Conservation (phyloP, 768 basidiomycete genomes). For the Boletellus ananas region DNA sequence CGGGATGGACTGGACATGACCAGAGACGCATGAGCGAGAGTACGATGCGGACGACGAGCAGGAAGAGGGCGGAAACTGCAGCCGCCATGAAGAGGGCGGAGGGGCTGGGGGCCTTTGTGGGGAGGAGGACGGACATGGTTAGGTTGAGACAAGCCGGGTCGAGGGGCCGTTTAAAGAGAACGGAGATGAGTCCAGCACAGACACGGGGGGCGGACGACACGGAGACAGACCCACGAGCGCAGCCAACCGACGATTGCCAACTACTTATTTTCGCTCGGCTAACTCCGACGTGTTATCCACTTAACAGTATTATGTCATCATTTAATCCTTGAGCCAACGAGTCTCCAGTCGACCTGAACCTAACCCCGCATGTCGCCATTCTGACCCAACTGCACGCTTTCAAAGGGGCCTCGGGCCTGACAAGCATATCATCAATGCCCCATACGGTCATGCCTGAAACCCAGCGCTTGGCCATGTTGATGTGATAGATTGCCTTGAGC, state of each 20-base stretch:
- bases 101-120: slow-evolving; percentile 27
- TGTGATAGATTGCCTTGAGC: too few species aligned
- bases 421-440: too few species aligned
- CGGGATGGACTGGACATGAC: slow-evolving; percentile 18
- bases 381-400: too few species aligned
- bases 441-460: too few species aligned
- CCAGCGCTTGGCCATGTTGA: too few species aligned
- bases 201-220: slow-evolving; percentile 6
- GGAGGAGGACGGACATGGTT: slow-evolving; percentile 32
- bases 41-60: slow-evolving; percentile 31
- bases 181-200: slow-evolving; percentile 22
- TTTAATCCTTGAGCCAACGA: too few species aligned
- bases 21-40: slow-evolving; percentile 27
- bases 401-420: too few species aligned
- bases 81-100: slow-evolving; percentile 32
- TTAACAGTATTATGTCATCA: slow-evolving; percentile 16
- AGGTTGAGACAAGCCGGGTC: neutral
- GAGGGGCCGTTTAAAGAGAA: slow-evolving; percentile 19
- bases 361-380: too few species aligned
- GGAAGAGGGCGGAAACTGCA: slow-evolving; percentile 23
- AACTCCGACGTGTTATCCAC: slow-evolving; percentile 21
- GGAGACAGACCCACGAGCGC: slow-evolving; percentile 19
- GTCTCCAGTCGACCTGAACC: too few species aligned
- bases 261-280: slow-evolving; percentile 24
- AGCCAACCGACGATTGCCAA: neutral